A percentile compares a stretch with the other conserved stretches of the same genome.
These are phyloP conservation scores for Penicillium oxalicum DNA, from an alignment of 2,329 filamentous ascomycete genomes.

Conservation along the genomic window DNA sequence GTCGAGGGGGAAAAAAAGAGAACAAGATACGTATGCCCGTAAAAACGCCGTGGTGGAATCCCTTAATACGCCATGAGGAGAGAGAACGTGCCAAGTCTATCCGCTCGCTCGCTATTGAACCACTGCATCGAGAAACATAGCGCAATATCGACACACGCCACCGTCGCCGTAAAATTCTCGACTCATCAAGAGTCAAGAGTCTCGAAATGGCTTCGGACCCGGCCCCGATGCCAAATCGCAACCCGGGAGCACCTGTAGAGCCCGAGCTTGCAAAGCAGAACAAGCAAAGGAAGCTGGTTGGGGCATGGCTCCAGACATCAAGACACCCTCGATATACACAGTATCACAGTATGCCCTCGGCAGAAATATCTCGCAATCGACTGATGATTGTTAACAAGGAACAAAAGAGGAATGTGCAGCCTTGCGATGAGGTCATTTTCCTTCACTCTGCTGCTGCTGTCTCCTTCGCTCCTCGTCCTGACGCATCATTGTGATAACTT, in stretches of 20 bases:
- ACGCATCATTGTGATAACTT: slow-evolving; percentile 40
- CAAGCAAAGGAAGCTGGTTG: slow-evolving; percentile 11
- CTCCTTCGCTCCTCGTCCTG: slow-evolving; percentile 28
- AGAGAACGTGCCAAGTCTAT: slow-evolving; percentile 11
- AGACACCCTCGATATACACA: slow-evolving; percentile 5
- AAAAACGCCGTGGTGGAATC: slow-evolving; percentile 17
- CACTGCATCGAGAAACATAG: neutral
- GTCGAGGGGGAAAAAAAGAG: slow-evolving; percentile 11
- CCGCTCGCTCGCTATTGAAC: neutral
- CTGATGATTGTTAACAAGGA: neutral
- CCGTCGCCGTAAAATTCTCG: too few relatives aligned
- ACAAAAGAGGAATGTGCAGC: neutral
- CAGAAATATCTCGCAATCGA: neutral
- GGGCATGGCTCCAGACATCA: slow-evolving; percentile 9
- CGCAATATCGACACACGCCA: neutral
- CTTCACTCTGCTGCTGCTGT: slow-evolving; percentile 10
- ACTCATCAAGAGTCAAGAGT: too few relatives aligned
- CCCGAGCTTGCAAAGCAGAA: neutral
- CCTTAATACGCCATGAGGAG: slow-evolving; percentile 19
- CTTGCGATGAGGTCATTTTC: slow-evolving; percentile 12
- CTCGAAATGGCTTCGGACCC: too few relatives aligned
- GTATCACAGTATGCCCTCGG: slow-evolving; percentile 15
- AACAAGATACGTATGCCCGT: slow-evolving; percentile 6
- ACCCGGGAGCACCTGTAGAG: too few relatives aligned
- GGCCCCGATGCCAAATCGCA: too few relatives aligned